Percentiles rank a stretch among this genome's conserved stretches.
Conservation (phyloP, 371 early-diverging fungal species). For the Capillidium rhysosporum region DNA sequence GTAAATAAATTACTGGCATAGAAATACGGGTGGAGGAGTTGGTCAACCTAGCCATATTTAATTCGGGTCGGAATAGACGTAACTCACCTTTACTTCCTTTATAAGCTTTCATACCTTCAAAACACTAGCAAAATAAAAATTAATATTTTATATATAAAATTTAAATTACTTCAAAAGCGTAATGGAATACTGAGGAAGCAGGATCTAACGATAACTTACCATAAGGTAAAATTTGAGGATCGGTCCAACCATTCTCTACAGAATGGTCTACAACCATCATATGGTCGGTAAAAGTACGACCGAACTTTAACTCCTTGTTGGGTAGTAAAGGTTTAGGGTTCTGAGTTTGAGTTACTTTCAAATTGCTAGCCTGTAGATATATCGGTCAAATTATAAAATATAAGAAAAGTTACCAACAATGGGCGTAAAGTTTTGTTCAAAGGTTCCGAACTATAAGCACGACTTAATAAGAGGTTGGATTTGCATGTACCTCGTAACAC, state of each 20-base stretch:
- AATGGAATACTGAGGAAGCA: slow-evolving; percentile 79
- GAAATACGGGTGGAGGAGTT: slow-evolving; percentile 51
- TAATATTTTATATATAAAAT: neutral
- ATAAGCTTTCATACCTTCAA: slow-evolving; percentile 86
- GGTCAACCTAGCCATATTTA: slow-evolving; percentile 74
- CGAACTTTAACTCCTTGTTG: slow-evolving; percentile 69
- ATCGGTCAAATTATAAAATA: too few species aligned
- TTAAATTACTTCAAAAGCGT: slow-evolving; percentile 44
- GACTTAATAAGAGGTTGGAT: too few species aligned
- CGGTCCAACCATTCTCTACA: slow-evolving; percentile 51
- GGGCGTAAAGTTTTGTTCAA: too few species aligned
- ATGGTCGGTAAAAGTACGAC: slow-evolving; percentile 80
- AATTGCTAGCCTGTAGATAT: neutral
- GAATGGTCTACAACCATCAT: slow-evolving; percentile 76
- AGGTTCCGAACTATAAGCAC: too few species aligned
- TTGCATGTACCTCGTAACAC: too few species aligned
- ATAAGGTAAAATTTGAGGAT: slow-evolving; percentile 58
- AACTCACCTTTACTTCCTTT: slow-evolving; percentile 63
- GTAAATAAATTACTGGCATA: slow-evolving; percentile 38
- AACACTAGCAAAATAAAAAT: slow-evolving; percentile 26
- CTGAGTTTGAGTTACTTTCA: neutral
- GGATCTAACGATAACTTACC: slow-evolving; percentile 65
- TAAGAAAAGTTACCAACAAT: too few species aligned
- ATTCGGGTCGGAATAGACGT: slow-evolving; percentile 72
- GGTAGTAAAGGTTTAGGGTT: slow-evolving; percentile 24